Evolutionary conservation across 2,329 filamentous ascomycete genomes (phyloP).

Genomic region (Scopulariopsis brevicaulis): DNA sequence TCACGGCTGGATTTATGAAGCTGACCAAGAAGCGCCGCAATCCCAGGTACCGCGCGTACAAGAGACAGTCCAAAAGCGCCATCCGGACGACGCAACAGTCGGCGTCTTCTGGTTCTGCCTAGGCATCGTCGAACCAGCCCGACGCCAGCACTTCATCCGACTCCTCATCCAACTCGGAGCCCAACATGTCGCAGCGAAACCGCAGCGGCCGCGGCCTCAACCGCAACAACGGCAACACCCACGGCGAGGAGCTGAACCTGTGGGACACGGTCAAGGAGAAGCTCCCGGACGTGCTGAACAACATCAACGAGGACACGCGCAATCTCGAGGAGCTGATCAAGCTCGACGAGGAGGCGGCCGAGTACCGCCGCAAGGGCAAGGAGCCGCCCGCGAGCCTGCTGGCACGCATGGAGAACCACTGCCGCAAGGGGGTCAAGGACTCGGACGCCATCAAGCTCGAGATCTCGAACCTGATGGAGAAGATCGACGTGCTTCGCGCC

Average conservation of each 20-base stretch:
- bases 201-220: slow-evolving; percentile 31
- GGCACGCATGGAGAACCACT: slow-evolving; percentile 29
- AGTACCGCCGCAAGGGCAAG: slow-evolving; percentile 23
- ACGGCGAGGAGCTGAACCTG: slow-evolving; percentile 30
- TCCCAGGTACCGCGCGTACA: neutral
- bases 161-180: neutral
- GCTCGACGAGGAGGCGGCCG: slow-evolving; percentile 27
- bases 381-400: slow-evolving; percentile 14
- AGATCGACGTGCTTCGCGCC: slow-evolving; percentile 28
- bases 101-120: neutral
- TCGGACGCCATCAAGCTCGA: slow-evolving; percentile 24
- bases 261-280: slow-evolving; percentile 29
- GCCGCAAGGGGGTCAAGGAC: slow-evolving; percentile 27
- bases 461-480: slow-evolving; percentile 26
- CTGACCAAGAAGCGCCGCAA: neutral
- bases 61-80: neutral
- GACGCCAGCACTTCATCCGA: neutral
- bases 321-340: slow-evolving; percentile 24
- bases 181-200: slow-evolving; percentile 29
- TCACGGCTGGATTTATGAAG: neutral
- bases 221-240: slow-evolving; percentile 28
- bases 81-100: neutral
- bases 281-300: slow-evolving; percentile 24
- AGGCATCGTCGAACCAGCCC: neutral
- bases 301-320: slow-evolving; percentile 29